Conservation (phyloP, 2,329 filamentous ascomycete species). For the Raffaelea arxii region DNA sequence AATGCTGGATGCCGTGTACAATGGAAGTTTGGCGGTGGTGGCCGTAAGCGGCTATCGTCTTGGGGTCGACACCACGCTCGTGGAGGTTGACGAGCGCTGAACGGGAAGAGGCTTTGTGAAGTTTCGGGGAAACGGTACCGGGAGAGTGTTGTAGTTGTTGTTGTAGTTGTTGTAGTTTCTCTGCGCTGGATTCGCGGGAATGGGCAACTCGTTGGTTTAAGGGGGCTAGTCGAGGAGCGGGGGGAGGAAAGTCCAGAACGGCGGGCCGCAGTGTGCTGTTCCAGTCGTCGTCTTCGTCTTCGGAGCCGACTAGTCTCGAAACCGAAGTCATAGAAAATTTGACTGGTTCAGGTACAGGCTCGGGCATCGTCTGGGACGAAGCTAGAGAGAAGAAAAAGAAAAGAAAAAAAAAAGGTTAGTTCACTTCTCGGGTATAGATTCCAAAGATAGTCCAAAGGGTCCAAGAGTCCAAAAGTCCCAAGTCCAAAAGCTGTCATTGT, state of each 20-base stretch:
- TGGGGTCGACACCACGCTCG: constrained; percentile 47
- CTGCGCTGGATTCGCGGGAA: constrained; percentile 49
- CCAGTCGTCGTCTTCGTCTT: constrained; percentile 44
- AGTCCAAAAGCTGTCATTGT: too few relatives aligned
- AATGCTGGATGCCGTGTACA: constrained; percentile 91
- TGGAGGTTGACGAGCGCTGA: constrained; percentile 30
- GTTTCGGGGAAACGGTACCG: constrained; percentile 22
- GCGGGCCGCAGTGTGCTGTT: constrained; percentile 40
- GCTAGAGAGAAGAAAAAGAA: too few relatives aligned
- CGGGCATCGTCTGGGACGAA: constrained; percentile 50
- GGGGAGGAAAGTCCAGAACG: constrained; percentile 25
- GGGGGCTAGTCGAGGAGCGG: constrained; percentile 5
- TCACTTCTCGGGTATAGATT: too few relatives aligned
- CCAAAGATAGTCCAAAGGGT: too few relatives aligned
- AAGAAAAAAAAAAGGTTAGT: too few relatives aligned
- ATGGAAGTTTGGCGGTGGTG: constrained; percentile 96
- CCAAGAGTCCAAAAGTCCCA: too few relatives aligned
- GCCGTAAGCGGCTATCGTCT: constrained; percentile 54
- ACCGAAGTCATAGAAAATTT: constrained; percentile 42
- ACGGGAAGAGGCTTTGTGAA: constrained; percentile 30
- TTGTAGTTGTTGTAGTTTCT: constrained; percentile 32
- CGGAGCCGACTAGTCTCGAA: constrained; percentile 43
- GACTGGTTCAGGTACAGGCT: constrained; percentile 40
- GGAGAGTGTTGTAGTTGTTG: constrained; percentile 12
- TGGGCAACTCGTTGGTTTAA: constrained; percentile 32